Evolutionary conservation across 2,329 filamentous ascomycete genomes (phyloP).

Genomic region (Ophiostoma ips): DNA sequence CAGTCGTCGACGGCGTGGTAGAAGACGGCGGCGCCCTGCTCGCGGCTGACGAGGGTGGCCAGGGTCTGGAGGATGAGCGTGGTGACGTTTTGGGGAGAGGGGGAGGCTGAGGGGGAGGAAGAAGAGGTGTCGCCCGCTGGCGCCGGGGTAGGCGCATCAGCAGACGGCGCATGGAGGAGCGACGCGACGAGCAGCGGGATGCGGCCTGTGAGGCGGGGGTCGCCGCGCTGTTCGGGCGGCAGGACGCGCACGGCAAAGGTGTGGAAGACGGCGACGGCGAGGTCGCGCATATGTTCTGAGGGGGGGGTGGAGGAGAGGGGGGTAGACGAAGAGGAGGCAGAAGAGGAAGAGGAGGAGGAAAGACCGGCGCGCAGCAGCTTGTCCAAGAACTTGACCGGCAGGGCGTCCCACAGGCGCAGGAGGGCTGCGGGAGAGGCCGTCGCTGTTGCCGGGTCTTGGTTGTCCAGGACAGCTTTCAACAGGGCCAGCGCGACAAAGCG

Average conservation of each 20-base stretch:
- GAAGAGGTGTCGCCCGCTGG: no score
- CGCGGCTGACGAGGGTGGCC: conserved; percentile 37
- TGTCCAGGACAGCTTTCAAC: conserved; percentile 52
- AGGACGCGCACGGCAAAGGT: conserved; percentile 43
- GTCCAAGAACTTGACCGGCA: conserved; percentile 51
- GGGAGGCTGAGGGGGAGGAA: neutral
- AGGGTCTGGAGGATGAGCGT: conserved; percentile 42
- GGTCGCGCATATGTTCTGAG: conserved; percentile 45
- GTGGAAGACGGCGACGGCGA: conserved; percentile 49
- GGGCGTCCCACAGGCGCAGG: conserved; percentile 40
- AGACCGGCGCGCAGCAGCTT: conserved; percentile 44
- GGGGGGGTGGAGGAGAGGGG: conserved; percentile 25
- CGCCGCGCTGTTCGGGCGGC: conserved; percentile 30
- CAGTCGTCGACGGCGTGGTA: conserved; percentile 30
- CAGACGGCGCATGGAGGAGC: conserved; percentile 30
- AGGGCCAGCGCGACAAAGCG: conserved; percentile 54
- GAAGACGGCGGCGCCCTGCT: conserved; percentile 35
- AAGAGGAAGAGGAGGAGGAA: neutral
- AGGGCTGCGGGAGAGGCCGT: conserved; percentile 20
- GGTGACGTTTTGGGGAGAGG: conserved; percentile 29
- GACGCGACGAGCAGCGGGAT: conserved; percentile 39
- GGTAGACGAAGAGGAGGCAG: neutral
- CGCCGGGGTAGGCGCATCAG: no score
- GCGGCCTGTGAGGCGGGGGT: conserved; percentile 35
- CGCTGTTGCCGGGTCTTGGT: conserved; percentile 16